Evolutionary conservation across 2,329 filamentous ascomycete species (phyloP).

Genomic region (Ophiostoma novo-ulmi): DNA sequence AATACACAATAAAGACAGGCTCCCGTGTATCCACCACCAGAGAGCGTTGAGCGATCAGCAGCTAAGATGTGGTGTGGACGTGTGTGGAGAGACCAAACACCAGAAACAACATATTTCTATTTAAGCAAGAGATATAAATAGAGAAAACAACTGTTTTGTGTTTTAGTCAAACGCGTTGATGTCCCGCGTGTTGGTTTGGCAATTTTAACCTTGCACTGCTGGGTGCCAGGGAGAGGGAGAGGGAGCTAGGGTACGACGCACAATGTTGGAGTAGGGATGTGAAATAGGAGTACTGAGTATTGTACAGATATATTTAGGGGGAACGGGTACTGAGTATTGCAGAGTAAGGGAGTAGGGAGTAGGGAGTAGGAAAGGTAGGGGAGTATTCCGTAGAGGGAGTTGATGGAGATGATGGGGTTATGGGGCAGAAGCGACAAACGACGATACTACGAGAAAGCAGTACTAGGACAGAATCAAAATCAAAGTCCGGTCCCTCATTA

Average conservation of each 20-base stretch:
- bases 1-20: not conserved
- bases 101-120: not conserved
- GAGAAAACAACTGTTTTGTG: constrained; percentile 11
- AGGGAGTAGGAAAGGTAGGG: not conserved
- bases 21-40: constrained; percentile 1
- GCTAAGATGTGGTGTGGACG: constrained; percentile 12
- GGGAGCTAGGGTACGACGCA: too few relatives aligned
- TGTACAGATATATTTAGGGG: too few relatives aligned
- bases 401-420: not conserved
- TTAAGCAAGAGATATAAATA: not conserved
- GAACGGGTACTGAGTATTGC: too few relatives aligned
- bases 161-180: constrained; percentile 14
- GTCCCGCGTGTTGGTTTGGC: constrained; percentile 7
- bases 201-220: constrained; percentile 5
- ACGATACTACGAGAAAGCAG: not conserved
- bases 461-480: not conserved
- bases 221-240: too few relatives aligned
- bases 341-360: too few relatives aligned
- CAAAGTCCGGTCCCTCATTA: constrained; percentile 1
- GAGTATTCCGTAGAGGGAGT: not conserved
- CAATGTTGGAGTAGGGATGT: too few relatives aligned
- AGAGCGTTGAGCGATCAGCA: constrained; percentile 16
- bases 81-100: not conserved
- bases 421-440: not conserved
- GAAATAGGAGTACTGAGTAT: too few relatives aligned